Conservation (phyloP, 139 green algal species). For the Tetraselmis striata region DNA sequence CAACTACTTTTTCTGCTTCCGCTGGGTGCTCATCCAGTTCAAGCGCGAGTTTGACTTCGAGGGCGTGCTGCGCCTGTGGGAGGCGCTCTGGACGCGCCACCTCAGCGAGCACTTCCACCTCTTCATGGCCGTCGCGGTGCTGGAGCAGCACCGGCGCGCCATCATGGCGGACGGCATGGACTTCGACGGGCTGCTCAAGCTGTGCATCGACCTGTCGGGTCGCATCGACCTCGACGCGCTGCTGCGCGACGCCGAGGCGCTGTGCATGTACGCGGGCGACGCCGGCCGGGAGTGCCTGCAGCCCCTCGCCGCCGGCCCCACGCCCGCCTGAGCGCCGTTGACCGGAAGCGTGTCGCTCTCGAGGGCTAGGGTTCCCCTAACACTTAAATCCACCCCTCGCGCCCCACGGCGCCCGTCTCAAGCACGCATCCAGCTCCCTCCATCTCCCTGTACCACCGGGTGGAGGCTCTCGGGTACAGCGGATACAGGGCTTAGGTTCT, state of each 20-base stretch:
- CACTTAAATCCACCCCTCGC: too few species aligned
- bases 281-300: slow-evolving; percentile 7
- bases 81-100: slow-evolving; percentile 69
- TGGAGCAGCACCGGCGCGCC: slow-evolving; percentile 59
- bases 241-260: slow-evolving; percentile 55
- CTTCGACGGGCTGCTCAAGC: slow-evolving; percentile 74
- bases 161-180: slow-evolving; percentile 50
- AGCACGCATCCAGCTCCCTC: too few species aligned
- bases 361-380: too few species aligned
- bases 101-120: slow-evolving; percentile 69
- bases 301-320: not conserved
- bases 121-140: slow-evolving; percentile 69
- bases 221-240: slow-evolving; percentile 48
- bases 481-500: too few species aligned
- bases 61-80: slow-evolving; percentile 78
- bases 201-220: slow-evolving; percentile 55
- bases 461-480: too few species aligned
- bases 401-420: too few species aligned
- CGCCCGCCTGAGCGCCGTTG: too few species aligned
- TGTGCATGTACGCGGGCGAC: slow-evolving; percentile 27
- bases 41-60: slow-evolving; percentile 85
- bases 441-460: too few species aligned
- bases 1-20: slow-evolving; percentile 85
- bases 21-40: slow-evolving; percentile 88
- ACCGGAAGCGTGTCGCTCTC: too few species aligned